These are phyloP conservation scores for Zelonia costaricensis DNA, from an alignment of 208 protist genomes.

Conservation along the genomic window DNA sequence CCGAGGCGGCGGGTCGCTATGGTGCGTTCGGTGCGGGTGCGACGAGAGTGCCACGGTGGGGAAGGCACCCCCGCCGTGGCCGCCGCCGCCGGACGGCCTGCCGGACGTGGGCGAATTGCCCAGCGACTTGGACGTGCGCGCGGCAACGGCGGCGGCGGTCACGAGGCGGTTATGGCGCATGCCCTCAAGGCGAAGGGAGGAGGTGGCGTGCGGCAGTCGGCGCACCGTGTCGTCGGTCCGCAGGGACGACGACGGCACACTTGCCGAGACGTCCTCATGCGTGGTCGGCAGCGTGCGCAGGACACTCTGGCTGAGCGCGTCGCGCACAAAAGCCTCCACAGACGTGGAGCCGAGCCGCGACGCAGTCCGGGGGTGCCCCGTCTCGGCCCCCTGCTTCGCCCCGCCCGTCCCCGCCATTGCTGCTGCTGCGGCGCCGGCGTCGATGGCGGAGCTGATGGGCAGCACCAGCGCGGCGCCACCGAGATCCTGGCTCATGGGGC, in stretches of 20 bases:
- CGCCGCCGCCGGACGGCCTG: no score
- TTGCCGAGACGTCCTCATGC: constrained; percentile 18
- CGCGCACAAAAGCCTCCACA: constrained; percentile 50
- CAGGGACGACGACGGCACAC: not conserved
- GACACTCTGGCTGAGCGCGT: constrained; percentile 68
- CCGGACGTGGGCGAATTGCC: no score
- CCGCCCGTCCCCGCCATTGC: not conserved
- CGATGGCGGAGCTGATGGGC: not conserved
- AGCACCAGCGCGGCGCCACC: not conserved
- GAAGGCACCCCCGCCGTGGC: no score
- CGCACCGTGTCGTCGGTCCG: constrained; percentile 1
- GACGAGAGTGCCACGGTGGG: no score
- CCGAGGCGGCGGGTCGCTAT: no score
- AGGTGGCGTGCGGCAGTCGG: not conserved
- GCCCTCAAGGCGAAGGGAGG: not conserved
- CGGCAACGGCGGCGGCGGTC: not conserved
- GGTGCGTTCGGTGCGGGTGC: no score
- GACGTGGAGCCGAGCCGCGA: constrained; percentile 19
- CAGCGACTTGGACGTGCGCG: no score
- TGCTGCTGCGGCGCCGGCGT: not conserved
- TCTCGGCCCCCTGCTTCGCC: not conserved
- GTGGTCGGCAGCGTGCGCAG: constrained; percentile 35
- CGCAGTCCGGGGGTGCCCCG: not conserved
- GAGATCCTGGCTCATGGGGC: constrained; percentile 4
- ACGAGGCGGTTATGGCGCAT: no score